phyloP scores from a whole-genome alignment of 2,329 filamentous ascomycete genomes.

The Monilinia aucupariae region DNA sequence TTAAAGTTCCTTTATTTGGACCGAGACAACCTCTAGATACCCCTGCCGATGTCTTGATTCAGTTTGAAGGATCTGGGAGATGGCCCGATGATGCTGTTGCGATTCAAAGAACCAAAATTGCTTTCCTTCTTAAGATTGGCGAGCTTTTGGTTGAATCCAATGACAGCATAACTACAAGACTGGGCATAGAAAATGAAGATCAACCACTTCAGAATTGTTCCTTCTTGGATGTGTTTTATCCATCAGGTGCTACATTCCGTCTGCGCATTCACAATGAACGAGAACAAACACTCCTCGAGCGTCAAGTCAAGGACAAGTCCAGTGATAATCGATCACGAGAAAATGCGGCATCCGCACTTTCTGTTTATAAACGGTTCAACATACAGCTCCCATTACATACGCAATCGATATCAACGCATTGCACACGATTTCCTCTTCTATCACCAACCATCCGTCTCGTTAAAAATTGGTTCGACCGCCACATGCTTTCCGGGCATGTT shows the following conservation, averaged over 20 bases:
- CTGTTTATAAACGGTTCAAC: constrained; percentile 65
- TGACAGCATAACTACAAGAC: constrained; percentile 55
- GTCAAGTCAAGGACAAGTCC: constrained; percentile 69
- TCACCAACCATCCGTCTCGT: constrained; percentile 77
- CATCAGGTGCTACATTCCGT: constrained; percentile 68
- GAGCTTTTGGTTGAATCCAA: constrained; percentile 60
- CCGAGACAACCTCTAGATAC: constrained; percentile 38
- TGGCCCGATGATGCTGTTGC: constrained; percentile 91
- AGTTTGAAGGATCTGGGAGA: constrained; percentile 86
- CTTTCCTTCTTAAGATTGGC: constrained; percentile 67
- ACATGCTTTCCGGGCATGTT: constrained; percentile 74
- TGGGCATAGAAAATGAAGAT: constrained; percentile 75
- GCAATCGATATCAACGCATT: constrained; percentile 73
- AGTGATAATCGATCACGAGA: constrained; percentile 61
- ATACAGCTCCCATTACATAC: constrained; percentile 70
- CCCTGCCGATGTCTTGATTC: constrained; percentile 74
- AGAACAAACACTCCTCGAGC: constrained; percentile 74
- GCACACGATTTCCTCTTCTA: constrained; percentile 72
- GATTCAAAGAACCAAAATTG: constrained; percentile 90
- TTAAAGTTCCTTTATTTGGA: constrained; percentile 46
- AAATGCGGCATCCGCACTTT: constrained; percentile 63
- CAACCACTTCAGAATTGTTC: constrained; percentile 67
- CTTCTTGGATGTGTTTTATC: constrained; percentile 76
- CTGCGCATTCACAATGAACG: constrained; percentile 84
- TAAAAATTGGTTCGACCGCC: constrained; percentile 84